A percentile compares a stretch with the other conserved stretches of the same genome.
phyloP scores from a whole-genome alignment of 108 stramenopile species.

The Halocafeteria seosinensis region DNA sequence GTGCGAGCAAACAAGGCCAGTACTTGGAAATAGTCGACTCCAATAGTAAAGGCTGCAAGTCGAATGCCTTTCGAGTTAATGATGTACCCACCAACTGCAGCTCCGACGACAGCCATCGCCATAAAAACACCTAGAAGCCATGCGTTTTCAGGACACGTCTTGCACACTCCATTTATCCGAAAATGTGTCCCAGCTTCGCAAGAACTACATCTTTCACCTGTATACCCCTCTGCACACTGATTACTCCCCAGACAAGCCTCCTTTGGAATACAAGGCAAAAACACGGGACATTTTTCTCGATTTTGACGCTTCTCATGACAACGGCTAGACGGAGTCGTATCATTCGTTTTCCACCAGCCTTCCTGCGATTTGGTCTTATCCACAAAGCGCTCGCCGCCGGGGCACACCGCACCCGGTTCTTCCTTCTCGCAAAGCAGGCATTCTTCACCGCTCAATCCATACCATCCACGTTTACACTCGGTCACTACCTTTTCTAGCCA shows the following conservation, averaged over 20 bases:
- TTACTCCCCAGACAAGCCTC: background rate
- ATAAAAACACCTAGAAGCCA: background rate
- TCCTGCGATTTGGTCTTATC: too few species aligned
- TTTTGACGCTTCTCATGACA: background rate
- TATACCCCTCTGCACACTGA: background rate
- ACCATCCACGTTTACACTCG: too few species aligned
- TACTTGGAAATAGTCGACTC: conserved; percentile 16
- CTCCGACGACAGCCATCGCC: background rate
- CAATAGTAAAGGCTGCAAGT: conserved; percentile 16
- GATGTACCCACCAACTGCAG: background rate
- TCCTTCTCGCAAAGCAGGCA: too few species aligned
- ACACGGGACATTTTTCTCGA: background rate
- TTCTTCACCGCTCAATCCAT: too few species aligned
- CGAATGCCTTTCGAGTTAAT: conserved; percentile 18
- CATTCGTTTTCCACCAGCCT: too few species aligned
- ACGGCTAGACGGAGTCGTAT: too few species aligned
- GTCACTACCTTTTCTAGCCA: too few species aligned
- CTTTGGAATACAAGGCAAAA: background rate
- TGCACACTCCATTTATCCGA: background rate
- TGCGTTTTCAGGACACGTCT: conserved; percentile 1
- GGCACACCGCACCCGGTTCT: too few species aligned
- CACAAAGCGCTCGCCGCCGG: too few species aligned
- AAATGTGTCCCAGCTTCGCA: background rate
- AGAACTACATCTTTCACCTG: background rate
- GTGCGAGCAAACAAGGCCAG: background rate